Conservation (phyloP, 148 eudicot species). For the Pouteria glomerata region DNA sequence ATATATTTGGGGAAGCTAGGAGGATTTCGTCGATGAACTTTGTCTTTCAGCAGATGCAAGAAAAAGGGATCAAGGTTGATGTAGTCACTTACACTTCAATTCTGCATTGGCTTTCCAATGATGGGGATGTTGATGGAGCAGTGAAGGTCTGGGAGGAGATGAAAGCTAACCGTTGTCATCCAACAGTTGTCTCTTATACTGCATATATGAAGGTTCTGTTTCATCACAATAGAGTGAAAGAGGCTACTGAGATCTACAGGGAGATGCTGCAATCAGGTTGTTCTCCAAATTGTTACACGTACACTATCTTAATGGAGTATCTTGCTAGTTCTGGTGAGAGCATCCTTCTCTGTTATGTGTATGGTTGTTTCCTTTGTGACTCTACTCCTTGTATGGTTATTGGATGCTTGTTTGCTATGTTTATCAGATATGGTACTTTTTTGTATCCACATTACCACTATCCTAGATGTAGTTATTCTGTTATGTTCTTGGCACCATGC, state of each 20-base stretch:
- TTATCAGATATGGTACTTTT: neutral
- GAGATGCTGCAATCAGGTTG: slow-evolving; percentile 70
- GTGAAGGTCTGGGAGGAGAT: slow-evolving; percentile 70
- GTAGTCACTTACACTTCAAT: slow-evolving; percentile 69
- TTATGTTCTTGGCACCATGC: neutral
- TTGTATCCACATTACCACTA: neutral
- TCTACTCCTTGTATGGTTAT: neutral
- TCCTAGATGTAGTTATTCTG: neutral
- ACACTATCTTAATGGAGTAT: slow-evolving; percentile 81
- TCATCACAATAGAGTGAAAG: slow-evolving; percentile 55
- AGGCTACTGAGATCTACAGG: slow-evolving; percentile 56
- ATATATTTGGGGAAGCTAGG: slow-evolving; percentile 85
- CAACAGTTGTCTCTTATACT: slow-evolving; percentile 79
- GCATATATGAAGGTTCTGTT: slow-evolving; percentile 80
- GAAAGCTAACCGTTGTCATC: slow-evolving; percentile 49
- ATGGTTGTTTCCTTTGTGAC: neutral
- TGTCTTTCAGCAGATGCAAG: slow-evolving; percentile 71
- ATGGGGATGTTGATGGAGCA: slow-evolving; percentile 73
- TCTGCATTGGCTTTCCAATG: slow-evolving; percentile 75
- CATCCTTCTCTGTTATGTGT: neutral
- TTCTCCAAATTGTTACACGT: slow-evolving; percentile 71
- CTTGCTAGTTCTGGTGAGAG: slow-evolving; percentile 72
- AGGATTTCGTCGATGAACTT: slow-evolving; percentile 72
- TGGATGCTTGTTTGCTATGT: neutral
- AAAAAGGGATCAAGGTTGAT: slow-evolving; percentile 59